phyloP scores from a whole-genome alignment of 768 basidiomycete genomes.

The Pulveroboletus ravenelii region DNA sequence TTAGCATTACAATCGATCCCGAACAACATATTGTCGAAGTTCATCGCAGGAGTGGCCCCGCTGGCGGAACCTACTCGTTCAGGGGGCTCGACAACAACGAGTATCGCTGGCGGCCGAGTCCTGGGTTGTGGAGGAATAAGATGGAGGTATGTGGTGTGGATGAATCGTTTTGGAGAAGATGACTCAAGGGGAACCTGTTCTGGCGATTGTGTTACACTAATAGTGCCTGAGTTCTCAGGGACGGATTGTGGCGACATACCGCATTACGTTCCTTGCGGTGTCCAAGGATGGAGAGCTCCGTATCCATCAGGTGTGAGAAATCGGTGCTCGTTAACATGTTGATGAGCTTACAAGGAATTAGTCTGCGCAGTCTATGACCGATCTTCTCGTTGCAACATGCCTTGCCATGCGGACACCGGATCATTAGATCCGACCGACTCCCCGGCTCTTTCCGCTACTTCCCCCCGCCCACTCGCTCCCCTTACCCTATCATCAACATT shows the following conservation, averaged over 20 bases:
- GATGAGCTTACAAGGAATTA: slow-evolving; percentile 9
- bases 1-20: slow-evolving; percentile 15
- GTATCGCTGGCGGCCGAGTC: slow-evolving; percentile 24
- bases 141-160: slow-evolving; percentile 23
- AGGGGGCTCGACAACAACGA: slow-evolving; percentile 18
- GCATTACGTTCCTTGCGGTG: slow-evolving; percentile 26
- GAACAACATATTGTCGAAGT: slow-evolving; percentile 9
- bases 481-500: neutral
- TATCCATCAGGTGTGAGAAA: slow-evolving; percentile 25
- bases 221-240: slow-evolving; percentile 23
- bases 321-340: neutral
- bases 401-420: slow-evolving; percentile 30
- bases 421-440: slow-evolving; percentile 11
- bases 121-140: slow-evolving; percentile 8
- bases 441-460: neutral
- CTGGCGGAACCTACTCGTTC: slow-evolving; percentile 15
- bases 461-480: neutral
- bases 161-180: neutral
- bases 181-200: neutral
- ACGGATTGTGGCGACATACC: slow-evolving; percentile 29
- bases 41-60: slow-evolving; percentile 2
- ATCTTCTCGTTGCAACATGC: slow-evolving; percentile 30
- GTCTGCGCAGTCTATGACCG: slow-evolving; percentile 23
- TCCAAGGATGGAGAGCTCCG: slow-evolving; percentile 30
- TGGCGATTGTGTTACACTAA: neutral